Evolutionary conservation across 75 land plant genomes (phyloP), one percentile per base, ranked within the genome.

Genomic region (Cupressus sempervirens): DNA sequence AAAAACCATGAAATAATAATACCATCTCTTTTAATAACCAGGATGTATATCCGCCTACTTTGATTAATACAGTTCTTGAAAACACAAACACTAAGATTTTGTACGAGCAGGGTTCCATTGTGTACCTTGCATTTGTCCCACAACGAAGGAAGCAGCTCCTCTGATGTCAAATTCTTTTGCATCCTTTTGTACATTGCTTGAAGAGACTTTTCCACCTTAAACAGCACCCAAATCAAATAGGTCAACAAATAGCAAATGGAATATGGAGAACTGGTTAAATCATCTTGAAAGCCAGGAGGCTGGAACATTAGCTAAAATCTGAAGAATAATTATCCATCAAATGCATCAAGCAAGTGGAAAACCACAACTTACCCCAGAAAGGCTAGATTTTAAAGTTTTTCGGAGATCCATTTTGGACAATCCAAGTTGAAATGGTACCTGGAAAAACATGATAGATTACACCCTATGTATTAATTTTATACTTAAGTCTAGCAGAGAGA

Each of bases 111-210:
- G 74, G 0, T 72, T 72, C 15, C 32, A 34, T 34, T 26, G n/a
- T 58, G 73, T 40, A 95, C 99, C 99, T 96, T 96, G 99, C 97
- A 98, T 84, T 95, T 98, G 43, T 95, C 99, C 99, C 99, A 98
- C 67, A 98, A 89, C 75, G 98, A 92, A 46, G 99, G 99, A 43
- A 96, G 88, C 77, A 98, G 86, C 87, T 98, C 99, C 81, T 98
- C 99, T 23, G 99, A 98, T 30, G 96, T 92, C 32, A 98, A 89
- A 75, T 90, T 93, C 92, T 95, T 98, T 84, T 95, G 97, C 92
- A 98, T 88, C 50, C 86, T 93, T 85, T 91, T 98, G 52, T 94
- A 93, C 99, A 98, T 96, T 4, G 87, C 87, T 85, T 76, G 84
- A 48, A 98, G 87, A 62, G 94, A 89, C 87, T 94, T 98, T 83